phyloP scores from a whole-genome alignment of 768 basidiomycete species.

The Mycena capillaripes region DNA sequence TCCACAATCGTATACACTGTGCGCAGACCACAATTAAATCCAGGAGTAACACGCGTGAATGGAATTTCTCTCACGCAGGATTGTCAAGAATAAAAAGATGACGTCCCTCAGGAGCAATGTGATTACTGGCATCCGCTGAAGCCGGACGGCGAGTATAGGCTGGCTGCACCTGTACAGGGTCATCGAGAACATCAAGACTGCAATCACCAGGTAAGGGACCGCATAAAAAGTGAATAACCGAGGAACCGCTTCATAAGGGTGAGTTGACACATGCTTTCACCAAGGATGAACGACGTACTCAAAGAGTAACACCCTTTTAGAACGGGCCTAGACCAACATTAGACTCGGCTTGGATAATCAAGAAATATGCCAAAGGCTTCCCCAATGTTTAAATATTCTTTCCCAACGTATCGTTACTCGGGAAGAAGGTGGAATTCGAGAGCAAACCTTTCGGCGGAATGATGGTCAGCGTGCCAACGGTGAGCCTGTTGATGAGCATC shows the following conservation, averaged over 20 bases:
- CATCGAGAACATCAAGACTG: background rate
- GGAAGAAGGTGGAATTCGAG: background rate
- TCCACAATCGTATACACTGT: background rate
- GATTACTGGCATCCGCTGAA: background rate
- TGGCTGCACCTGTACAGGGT: background rate
- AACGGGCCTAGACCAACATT: background rate
- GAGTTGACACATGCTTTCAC: no score
- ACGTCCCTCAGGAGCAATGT: background rate
- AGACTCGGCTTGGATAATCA: background rate
- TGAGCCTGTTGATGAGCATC: no score
- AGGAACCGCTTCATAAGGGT: no score
- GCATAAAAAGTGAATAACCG: background rate
- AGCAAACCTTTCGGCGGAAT: background rate
- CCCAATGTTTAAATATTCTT: background rate
- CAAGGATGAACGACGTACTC: background rate
- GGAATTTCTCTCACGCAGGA: background rate
- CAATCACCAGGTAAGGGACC: background rate
- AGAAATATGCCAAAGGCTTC: background rate
- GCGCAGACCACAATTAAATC: no score
- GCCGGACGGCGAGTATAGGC: background rate
- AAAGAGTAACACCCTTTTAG: background rate
- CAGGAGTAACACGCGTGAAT: no score
- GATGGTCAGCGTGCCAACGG: background rate
- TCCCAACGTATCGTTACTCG: background rate
- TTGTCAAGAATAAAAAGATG: background rate